phyloP scores from a whole-genome alignment of 208 protist species.

The Trichomonas tenax region DNA sequence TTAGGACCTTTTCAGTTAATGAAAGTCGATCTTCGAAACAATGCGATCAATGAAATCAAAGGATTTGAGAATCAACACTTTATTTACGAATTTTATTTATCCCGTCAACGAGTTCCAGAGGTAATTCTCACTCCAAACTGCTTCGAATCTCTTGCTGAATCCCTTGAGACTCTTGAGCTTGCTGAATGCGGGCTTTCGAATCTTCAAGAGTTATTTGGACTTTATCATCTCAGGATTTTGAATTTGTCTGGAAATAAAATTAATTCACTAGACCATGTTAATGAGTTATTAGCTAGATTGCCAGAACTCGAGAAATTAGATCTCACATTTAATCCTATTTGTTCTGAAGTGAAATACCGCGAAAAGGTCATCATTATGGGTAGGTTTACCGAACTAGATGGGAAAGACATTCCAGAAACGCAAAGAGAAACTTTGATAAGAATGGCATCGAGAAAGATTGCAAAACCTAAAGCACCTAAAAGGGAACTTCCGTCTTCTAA shows the following conservation, averaged over 20 bases:
- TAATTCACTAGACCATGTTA: not conserved
- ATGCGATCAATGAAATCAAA: not conserved
- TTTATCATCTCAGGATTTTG: not conserved
- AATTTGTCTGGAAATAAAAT: constrained; percentile 5
- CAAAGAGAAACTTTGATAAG: not conserved
- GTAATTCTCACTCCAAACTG: not conserved
- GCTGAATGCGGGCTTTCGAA: not conserved
- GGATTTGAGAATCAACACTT: not conserved
- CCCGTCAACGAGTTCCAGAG: not conserved
- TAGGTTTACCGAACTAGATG: not conserved
- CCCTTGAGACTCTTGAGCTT: not conserved
- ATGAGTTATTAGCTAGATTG: not conserved
- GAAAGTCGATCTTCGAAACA: not conserved
- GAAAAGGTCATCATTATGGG: not conserved
- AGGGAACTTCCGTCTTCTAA: not conserved
- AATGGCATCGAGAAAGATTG: not conserved
- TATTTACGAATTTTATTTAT: constrained; percentile 9
- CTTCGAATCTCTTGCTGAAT: not conserved
- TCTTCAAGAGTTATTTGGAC: not conserved
- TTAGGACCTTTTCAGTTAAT: not conserved
- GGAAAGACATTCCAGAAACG: not conserved
- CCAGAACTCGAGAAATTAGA: not conserved
- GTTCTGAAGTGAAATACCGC: not conserved
- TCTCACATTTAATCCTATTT: not conserved
- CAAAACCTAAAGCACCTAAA: not conserved